Conservation (phyloP, 371 early-diverging fungal species). For the Zancudomyces culisetae region DNA sequence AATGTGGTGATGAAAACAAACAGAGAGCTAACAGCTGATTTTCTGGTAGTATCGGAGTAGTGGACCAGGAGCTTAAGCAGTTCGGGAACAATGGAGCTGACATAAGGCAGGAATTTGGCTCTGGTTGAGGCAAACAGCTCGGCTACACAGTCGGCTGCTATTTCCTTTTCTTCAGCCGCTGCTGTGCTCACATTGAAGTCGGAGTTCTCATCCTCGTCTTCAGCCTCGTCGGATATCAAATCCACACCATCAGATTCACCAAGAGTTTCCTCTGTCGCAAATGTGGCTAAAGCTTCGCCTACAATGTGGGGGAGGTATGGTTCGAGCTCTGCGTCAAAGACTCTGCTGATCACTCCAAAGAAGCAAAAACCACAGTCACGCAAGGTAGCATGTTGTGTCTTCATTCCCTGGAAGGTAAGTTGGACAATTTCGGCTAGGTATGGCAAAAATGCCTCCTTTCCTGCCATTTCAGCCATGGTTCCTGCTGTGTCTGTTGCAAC, state of each 20-base stretch:
- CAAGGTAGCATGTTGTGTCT: conserved; percentile 45
- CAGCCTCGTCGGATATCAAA: conserved; percentile 14
- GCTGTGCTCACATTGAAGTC: conserved; percentile 52
- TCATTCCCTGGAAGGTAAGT: conserved; percentile 57
- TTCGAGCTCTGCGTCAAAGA: conserved; percentile 64
- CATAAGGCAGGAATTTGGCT: conserved; percentile 60
- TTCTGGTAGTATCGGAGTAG: conserved; percentile 64
- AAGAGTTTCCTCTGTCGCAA: conserved; percentile 45
- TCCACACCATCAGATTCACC: conserved; percentile 26
- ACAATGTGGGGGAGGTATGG: conserved; percentile 53
- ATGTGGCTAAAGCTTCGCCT: conserved; percentile 51
- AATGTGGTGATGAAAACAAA: conserved; percentile 60
- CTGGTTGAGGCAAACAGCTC: conserved; percentile 65
- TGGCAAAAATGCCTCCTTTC: conserved; percentile 60
- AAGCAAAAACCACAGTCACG: conserved; percentile 72
- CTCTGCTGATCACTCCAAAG: conserved; percentile 61
- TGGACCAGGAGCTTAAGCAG: conserved; percentile 42
- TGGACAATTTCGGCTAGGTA: conserved; percentile 48
- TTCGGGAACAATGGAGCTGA: conserved; percentile 44
- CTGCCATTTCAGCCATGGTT: conserved; percentile 71
- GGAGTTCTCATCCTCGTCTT: conserved; percentile 35
- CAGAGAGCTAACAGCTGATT: conserved; percentile 44
- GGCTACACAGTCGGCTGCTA: conserved; percentile 67
- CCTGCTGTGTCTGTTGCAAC: conserved; percentile 73
- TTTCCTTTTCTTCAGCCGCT: conserved; percentile 79